Percentiles rank a stretch among this genome's conserved stretches.
phyloP scores from a whole-genome alignment of 2,329 filamentous ascomycete species.

The Pseudogymnoascus sp. region DNA sequence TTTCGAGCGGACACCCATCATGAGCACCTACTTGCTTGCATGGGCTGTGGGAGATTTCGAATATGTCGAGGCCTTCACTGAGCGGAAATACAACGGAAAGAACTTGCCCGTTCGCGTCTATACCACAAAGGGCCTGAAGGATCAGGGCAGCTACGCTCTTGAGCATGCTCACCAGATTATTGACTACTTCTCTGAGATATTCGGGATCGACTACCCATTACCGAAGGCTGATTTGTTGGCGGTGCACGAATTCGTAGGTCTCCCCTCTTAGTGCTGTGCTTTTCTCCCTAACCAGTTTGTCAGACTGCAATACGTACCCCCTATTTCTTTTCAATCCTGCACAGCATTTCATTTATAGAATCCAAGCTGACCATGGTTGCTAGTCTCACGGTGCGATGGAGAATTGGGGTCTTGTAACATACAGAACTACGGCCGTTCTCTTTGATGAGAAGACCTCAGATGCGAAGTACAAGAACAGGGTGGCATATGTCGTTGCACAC shows the following conservation, averaged over 20 bases:
- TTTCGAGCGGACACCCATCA: slow-evolving; percentile 78
- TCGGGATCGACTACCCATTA: slow-evolving; percentile 85
- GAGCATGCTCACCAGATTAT: slow-evolving; percentile 89
- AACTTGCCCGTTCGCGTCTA: slow-evolving; percentile 90
- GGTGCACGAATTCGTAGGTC: slow-evolving; percentile 78
- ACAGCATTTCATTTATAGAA: not conserved
- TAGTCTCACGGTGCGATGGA: slow-evolving; percentile 73
- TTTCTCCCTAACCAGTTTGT: not conserved
- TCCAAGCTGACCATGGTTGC: slow-evolving; percentile 33
- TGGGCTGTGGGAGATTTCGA: slow-evolving; percentile 98
- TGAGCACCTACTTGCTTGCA: slow-evolving; percentile 86
- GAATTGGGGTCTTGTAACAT: slow-evolving; percentile 95
- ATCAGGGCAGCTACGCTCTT: slow-evolving; percentile 83
- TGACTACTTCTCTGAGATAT: slow-evolving; percentile 94
- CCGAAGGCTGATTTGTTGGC: slow-evolving; percentile 88
- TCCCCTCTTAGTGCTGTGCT: not conserved
- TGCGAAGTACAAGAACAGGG: slow-evolving; percentile 81
- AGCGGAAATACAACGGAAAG: slow-evolving; percentile 85
- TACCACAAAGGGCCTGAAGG: slow-evolving; percentile 87
- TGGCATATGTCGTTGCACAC: slow-evolving; percentile 97
- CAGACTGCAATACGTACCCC: not conserved
- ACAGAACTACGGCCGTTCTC: slow-evolving; percentile 89
- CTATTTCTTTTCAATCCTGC: not conserved
- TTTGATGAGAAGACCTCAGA: slow-evolving; percentile 92
- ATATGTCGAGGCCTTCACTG: slow-evolving; percentile 86